Base-by-base conservation (phyloP, 495 filamentous ascomycete genomes). In the Rostrohypoxylon terebratum region DNA sequence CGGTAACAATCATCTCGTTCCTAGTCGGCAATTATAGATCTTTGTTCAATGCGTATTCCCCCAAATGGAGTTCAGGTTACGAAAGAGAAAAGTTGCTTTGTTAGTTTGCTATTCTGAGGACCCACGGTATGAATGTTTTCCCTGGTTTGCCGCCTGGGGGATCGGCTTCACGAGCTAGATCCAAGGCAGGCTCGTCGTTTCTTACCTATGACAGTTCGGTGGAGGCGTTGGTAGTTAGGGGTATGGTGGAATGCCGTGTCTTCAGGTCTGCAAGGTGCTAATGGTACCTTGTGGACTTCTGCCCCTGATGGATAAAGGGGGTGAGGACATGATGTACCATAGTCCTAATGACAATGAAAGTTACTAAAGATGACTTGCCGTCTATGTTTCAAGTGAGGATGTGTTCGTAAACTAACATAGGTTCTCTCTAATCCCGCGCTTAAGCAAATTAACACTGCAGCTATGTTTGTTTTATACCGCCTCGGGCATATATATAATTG, bases 11-110 rank as follows among this genome's bases (percentile, higher is more conserved):
- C 28, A 38, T 8, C 16, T 40, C 40, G 10, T 25, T 23, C 51
- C 16, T 55, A 28, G 20, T 51, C 28, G 25, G 16, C 47, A 5
- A 18, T 28, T 38, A 23, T 9, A 45, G 14, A 38, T 60, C 34
- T 42, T 58, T 59, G 10, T 50, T 47, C n/a, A 20, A 28, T 51
- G 14, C 11, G 31, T 50, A 20, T 36, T 48, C 7, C 31, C 45
- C 40, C 40, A n/a, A n/a, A 25, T 23, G 67, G 67, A 63, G 67
- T 69, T 69, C 5, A 6, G 59, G 51, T 33, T 33, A 69, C 31
- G 67, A 69, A 69, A 69, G 67, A 69, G 59, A 69, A 69, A 69
- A 69, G 60, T 47, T 58, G 31, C 16, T 16, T 28, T 42, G n/a
- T 42, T 38, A 9, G 11, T 38, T 10, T 1, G 11, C 38, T 4